Percentiles rank a stretch among this genome's conserved stretches.
Evolutionary conservation across 2,329 filamentous ascomycete genomes (phyloP).

Genomic region (Arthroderma sp.): DNA sequence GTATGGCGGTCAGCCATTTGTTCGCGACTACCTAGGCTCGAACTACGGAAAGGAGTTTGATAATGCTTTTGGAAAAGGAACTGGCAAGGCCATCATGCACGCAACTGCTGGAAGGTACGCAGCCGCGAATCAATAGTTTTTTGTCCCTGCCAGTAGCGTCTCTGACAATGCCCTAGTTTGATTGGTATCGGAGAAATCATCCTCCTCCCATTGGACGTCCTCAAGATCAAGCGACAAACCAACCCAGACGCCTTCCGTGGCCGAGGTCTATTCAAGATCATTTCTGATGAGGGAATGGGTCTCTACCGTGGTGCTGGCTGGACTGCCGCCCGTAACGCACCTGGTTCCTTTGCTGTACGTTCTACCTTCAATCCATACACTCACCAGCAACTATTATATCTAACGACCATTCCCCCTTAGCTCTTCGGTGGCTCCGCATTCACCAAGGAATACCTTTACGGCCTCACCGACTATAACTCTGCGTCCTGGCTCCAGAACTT

Average conservation of each 20-base stretch:
- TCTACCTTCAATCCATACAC: not conserved
- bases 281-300: slow-evolving; percentile 87
- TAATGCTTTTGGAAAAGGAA: slow-evolving; percentile 83
- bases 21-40: slow-evolving; percentile 70
- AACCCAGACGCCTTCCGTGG: slow-evolving; percentile 97
- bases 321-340: slow-evolving; percentile 94
- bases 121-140: not conserved
- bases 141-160: not conserved
- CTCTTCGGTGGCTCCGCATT: slow-evolving; percentile 96
- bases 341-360: slow-evolving; percentile 87
- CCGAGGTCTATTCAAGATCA: slow-evolving; percentile 77
- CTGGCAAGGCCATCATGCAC: slow-evolving; percentile 95
- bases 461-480: slow-evolving; percentile 85
- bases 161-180: slow-evolving; percentile 43
- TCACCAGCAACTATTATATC: slow-evolving; percentile 17
- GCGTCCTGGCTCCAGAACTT: slow-evolving; percentile 95
- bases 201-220: slow-evolving; percentile 82
- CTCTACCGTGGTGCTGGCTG: slow-evolving; percentile 94
- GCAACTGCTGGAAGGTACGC: slow-evolving; percentile 78
- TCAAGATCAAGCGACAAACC: slow-evolving; percentile 99
- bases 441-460: slow-evolving; percentile 91
- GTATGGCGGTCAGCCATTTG: slow-evolving; percentile 93
- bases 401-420: slow-evolving; percentile 34
- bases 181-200: slow-evolving; percentile 97
- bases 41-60: slow-evolving; percentile 80